Percentiles rank a stretch among this genome's conserved stretches.
phyloP scores from a whole-genome alignment of 495 filamentous ascomycete species.

The Aspergillus sparsus region DNA sequence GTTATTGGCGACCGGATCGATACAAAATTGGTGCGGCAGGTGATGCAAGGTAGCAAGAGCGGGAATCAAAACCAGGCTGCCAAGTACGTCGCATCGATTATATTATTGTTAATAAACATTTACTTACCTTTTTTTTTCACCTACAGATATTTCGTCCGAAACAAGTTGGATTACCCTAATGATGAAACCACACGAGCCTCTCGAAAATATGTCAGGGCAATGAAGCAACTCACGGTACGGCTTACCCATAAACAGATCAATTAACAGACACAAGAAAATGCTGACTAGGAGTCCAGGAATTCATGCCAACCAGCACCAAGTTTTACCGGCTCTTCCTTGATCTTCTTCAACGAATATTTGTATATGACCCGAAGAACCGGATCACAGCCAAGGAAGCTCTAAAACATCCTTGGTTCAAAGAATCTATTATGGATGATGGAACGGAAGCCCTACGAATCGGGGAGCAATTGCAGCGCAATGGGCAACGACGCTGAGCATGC shows the following conservation, averaged over 20 bases:
- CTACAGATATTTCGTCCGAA: conserved; percentile 78
- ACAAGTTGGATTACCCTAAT: conserved; percentile 85
- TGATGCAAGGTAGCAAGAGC: conserved; percentile 62
- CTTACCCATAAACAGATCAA: background rate
- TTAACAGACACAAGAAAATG: background rate
- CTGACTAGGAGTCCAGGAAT: conserved; percentile 60
- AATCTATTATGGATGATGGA: conserved; percentile 82
- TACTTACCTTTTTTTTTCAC: conserved; percentile 16
- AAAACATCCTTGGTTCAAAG: conserved; percentile 92
- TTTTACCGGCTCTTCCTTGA: conserved; percentile 89
- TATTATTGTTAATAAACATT: background rate
- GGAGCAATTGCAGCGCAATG: conserved; percentile 36
- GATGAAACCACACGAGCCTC: conserved; percentile 84
- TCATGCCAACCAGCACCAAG: conserved; percentile 73
- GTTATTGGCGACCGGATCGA: conserved; percentile 79
- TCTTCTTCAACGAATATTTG: conserved; percentile 84
- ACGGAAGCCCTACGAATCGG: conserved; percentile 84
- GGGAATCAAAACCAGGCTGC: conserved; percentile 73
- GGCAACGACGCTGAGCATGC: conserved; percentile 23
- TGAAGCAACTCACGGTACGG: conserved; percentile 84
- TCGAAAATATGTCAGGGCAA: conserved; percentile 88
- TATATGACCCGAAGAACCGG: conserved; percentile 87
- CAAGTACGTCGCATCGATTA: conserved; percentile 60
- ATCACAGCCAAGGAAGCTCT: conserved; percentile 92
- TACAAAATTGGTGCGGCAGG: conserved; percentile 69